Evolutionary conservation across 768 basidiomycete species (phyloP), one percentile per base, ranked within the genome.

Genomic region (Leccinum truebloodii): DNA sequence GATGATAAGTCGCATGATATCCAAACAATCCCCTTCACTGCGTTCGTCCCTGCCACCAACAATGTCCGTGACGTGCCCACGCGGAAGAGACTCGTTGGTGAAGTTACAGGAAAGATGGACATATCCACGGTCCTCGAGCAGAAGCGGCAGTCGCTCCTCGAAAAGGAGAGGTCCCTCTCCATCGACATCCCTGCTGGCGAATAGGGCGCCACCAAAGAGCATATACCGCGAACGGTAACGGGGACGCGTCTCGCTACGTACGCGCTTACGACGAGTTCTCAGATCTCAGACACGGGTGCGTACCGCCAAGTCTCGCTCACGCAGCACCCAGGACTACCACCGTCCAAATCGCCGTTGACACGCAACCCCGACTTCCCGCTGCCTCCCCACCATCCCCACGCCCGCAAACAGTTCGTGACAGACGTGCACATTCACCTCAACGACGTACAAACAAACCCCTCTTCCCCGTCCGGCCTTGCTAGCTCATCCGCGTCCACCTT

Each of bases 331-430:
- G 60, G 54, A 4, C 57, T 46, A 13, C 50, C 65, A 9, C 10
- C 51, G 5, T 49, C 54, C 18, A 51, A 59, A 20, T 62, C 63
- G 44, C 64, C 74, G 4, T 81, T 86, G 44, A 72, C 81, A 6
- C 83, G 85, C 16, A 82, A 80, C 2, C 74, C 82, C 49, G 67
- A 80, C 10, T 79, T 88, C 26, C 76, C 82, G 6, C 75, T 88
- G 0, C 76, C 83, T 1, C 76, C 84, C 1, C 80, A 83, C 46
- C 90, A 92, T 66, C 90, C 90, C 0, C 90, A 92, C 62, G 90
- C 88, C 0, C 84, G 90, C 35, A 92, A 92, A 70, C 79, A 84
- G 20, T 92, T 90, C 18, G 73, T 90, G 4, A 59, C 85, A 12
- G 86, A 88, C 64, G 83, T 82, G 3, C 78, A 77, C 20, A 57